Base-by-base conservation (phyloP, 176 grass and related monocot genomes). In the Carex cristatella region DNA sequence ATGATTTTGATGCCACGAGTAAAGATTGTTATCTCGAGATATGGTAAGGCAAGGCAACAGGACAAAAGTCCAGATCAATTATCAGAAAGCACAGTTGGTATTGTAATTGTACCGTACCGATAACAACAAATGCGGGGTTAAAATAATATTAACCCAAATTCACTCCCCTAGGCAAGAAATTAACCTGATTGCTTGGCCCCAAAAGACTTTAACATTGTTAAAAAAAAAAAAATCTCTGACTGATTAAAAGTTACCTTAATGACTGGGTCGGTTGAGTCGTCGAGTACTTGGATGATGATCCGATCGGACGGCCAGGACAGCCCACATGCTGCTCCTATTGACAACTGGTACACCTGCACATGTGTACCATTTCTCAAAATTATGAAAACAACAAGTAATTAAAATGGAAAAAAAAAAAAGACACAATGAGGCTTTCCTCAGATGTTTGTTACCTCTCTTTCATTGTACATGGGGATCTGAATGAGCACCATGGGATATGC, bases 391-490 rank as follows among this genome's bases (percentile, higher is more conserved):
- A 9, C 18, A 69, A 16, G 42, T 53, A 15, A 51, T 51, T 11
- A 51, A 18, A 33, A 16, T 9, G 23, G 3, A 61, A 54, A 65
- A 48, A 85, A 46, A 49, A 54, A 58, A 33, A 85, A 61, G n/a
- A 61, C 19, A 35, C 28, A n/a, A 7, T 8, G 9, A 27, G 0
- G 15, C 67, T 33, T 35, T 79, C 68, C 59, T 78, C 19, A 30
- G 81, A 40, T 38, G 58, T 12, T 15, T 27, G 82, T 74, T 83
- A 96, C 94, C 92, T 94, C 94, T 61, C 88, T 91, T 70, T 97
- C 94, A 70, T 97, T 97, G 84, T 89, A 94, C 94, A 97, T 94
- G 64, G 94, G 94, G 86, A 97, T 97, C 87, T 97, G 94, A 40
- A 97, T 79, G 6, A 97, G 90, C 46, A 97, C 94, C 89, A 90